phyloP scores from a whole-genome alignment of 2,329 filamentous ascomycete genomes.

The Lachnellula arida region DNA sequence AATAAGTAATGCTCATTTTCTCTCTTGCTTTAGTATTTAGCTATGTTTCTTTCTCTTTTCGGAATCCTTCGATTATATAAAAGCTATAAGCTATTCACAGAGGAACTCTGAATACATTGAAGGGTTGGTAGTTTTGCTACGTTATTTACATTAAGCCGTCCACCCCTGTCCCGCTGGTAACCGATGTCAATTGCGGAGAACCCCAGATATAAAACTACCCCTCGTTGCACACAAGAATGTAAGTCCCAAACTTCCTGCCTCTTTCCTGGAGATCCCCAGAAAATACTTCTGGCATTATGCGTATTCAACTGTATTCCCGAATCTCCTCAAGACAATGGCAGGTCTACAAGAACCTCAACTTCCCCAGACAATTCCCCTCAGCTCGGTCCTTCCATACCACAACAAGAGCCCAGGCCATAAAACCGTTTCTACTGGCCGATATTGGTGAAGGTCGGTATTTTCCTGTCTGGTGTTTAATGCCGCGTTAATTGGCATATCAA shows the following conservation, averaged over 20 bases:
- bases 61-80: no score
- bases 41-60: no score
- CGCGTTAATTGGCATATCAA: neutral
- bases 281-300: constrained; percentile 40
- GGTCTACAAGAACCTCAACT: constrained; percentile 34
- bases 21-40: no score
- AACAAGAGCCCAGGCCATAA: constrained; percentile 46
- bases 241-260: constrained; percentile 8
- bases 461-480: neutral
- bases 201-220: constrained; percentile 12
- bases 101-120: neutral
- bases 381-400: constrained; percentile 26
- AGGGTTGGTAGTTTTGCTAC: neutral
- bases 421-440: constrained; percentile 77
- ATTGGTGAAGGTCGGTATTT: constrained; percentile 69
- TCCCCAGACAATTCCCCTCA: constrained; percentile 16
- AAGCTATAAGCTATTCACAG: no score
- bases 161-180: constrained; percentile 14
- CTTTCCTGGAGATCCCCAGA: constrained; percentile 2
- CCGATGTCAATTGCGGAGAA: constrained; percentile 13
- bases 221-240: constrained; percentile 14
- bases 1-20: neutral
- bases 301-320: constrained; percentile 49
- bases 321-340: constrained; percentile 48
- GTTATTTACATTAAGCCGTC: neutral